Conservation (phyloP, 2,329 filamentous ascomycete genomes). For the Venturia asperata region DNA sequence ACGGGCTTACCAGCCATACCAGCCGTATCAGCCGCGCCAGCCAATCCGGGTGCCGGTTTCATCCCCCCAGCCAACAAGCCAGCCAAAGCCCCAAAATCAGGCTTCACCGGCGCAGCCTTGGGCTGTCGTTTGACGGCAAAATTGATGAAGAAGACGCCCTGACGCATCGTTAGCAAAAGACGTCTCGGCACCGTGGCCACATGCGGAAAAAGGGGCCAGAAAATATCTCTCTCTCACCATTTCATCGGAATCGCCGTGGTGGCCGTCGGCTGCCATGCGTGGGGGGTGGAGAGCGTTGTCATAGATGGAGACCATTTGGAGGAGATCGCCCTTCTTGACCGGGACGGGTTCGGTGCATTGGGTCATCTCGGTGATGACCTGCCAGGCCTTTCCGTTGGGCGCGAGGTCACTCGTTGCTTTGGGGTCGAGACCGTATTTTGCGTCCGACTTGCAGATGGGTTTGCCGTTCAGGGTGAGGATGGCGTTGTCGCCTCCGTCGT, state of each 20-base stretch:
- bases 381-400: slow-evolving; percentile 15
- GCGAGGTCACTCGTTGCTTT: neutral
- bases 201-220: no score
- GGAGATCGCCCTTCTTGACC: slow-evolving; percentile 18
- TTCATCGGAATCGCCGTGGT: slow-evolving; percentile 12
- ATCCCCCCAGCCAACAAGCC: neutral
- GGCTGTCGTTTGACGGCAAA: slow-evolving; percentile 1
- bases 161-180: neutral
- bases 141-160: slow-evolving; percentile 18
- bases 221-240: no score
- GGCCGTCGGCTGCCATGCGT: neutral
- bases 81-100: neutral
- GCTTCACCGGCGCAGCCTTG: neutral
- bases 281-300: slow-evolving; percentile 16
- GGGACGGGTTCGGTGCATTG: slow-evolving; percentile 15
- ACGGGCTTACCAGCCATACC: neutral
- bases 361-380: slow-evolving; percentile 18
- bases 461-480: slow-evolving; percentile 18
- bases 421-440: slow-evolving; percentile 14
- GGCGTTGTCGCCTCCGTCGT: slow-evolving; percentile 3
- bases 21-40: neutral
- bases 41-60: neutral
- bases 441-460: slow-evolving; percentile 8
- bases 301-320: slow-evolving; percentile 17
- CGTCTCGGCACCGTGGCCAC: no score